phyloP scores from a whole-genome alignment of 148 eudicot species.

The Cornus suecica region DNA sequence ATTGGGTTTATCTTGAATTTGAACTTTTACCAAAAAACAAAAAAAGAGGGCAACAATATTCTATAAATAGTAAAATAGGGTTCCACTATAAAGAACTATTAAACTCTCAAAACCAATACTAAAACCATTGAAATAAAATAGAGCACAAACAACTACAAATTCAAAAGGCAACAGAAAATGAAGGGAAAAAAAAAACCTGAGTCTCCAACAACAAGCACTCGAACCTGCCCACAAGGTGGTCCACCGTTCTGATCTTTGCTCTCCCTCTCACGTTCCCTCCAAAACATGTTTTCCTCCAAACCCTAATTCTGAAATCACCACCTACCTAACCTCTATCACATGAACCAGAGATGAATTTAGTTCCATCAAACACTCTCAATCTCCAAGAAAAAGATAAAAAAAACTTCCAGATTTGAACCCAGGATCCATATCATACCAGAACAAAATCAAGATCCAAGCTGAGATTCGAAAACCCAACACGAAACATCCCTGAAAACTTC shows the following conservation, averaged over 20 bases:
- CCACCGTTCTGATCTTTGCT: constrained; percentile 61
- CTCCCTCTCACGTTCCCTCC: constrained; percentile 80
- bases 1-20: too few species aligned
- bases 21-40: too few species aligned
- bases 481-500: neutral
- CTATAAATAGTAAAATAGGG: neutral
- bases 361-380: constrained; percentile 3
- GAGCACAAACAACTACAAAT: neutral
- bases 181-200: constrained; percentile 49
- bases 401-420: neutral
- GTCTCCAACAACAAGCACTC: constrained; percentile 90
- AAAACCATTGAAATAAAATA: neutral
- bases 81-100: neutral
- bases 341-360: neutral
- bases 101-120: neutral
- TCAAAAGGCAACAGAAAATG: neutral
- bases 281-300: constrained; percentile 54
- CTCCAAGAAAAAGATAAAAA: neutral
- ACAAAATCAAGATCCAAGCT: neutral
- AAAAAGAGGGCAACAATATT: neutral
- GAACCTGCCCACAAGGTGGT: constrained; percentile 79
- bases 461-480: neutral
- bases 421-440: neutral
- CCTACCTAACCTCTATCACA: constrained; percentile 7
- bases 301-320: constrained; percentile 3